Conservation (phyloP, 1,139 yeast species). For the Pichia sp. region DNA sequence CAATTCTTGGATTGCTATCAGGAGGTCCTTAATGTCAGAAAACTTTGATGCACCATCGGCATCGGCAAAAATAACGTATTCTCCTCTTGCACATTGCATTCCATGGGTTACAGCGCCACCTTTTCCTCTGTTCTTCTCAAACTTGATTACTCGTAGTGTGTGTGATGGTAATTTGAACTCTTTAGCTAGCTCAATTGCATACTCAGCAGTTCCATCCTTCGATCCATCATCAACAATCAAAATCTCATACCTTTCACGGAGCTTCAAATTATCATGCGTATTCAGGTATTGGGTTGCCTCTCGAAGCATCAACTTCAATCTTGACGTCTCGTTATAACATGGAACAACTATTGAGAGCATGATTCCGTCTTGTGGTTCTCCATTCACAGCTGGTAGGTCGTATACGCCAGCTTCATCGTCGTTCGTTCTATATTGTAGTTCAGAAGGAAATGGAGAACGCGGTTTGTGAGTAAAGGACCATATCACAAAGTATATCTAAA, state of each 20-base stretch:
- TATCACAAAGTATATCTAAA: slow-evolving; percentile 41
- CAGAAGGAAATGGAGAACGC: slow-evolving; percentile 45
- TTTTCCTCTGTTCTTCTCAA: slow-evolving; percentile 79
- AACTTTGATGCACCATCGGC: slow-evolving; percentile 96
- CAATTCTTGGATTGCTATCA: slow-evolving; percentile 34
- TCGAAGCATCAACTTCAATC: slow-evolving; percentile 69
- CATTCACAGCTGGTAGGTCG: slow-evolving; percentile 16
- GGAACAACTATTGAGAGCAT: slow-evolving; percentile 78
- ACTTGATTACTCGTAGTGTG: slow-evolving; percentile 58
- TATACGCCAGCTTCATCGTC: slow-evolving; percentile 17
- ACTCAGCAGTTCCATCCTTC: slow-evolving; percentile 67
- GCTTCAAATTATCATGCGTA: slow-evolving; percentile 2
- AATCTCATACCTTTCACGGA: slow-evolving; percentile 52
- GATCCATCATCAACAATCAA: slow-evolving; percentile 91
- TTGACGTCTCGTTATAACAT: slow-evolving; percentile 75
- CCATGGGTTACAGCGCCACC: slow-evolving; percentile 99
- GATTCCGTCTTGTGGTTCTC: slow-evolving; percentile 27
- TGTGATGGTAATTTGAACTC: slow-evolving; percentile 47
- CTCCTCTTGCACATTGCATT: slow-evolving; percentile 66
- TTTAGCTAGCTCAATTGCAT: slow-evolving; percentile 62
- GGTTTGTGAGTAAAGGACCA: slow-evolving; percentile 57
- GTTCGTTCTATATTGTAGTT: slow-evolving; percentile 40
- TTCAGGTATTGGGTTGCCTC: slow-evolving; percentile 60
- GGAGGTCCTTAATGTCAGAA: slow-evolving; percentile 53
- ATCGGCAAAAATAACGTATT: slow-evolving; percentile 79